A percentile compares a stretch with the other conserved stretches of the same genome.
Evolutionary conservation across 2,329 filamentous ascomycete genomes (phyloP).

Genomic region (Arthrobotrys musiformis): DNA sequence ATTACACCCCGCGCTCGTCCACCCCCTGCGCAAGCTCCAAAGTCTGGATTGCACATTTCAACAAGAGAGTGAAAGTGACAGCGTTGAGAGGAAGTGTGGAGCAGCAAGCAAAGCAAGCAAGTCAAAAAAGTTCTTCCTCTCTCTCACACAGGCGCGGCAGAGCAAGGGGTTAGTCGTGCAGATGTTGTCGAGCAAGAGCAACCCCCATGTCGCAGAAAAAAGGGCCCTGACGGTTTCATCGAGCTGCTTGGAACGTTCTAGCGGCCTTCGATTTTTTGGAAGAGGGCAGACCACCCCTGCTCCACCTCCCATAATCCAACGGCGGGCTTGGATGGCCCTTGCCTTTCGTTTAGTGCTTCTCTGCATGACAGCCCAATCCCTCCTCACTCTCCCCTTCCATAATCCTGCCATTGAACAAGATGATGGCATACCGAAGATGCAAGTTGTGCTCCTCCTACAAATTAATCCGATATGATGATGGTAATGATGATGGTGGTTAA

Average conservation of each 20-base stretch:
- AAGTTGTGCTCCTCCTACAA: conserved; percentile 21
- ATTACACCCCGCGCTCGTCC: background rate
- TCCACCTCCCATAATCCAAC: conserved; percentile 36
- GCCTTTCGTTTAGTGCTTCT: conserved; percentile 13
- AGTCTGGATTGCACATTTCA: conserved; percentile 36
- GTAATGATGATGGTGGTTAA: conserved; percentile 6
- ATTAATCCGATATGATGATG: conserved; percentile 24
- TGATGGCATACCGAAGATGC: conserved; percentile 8
- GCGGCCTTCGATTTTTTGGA: conserved; percentile 50
- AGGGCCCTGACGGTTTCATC: conserved; percentile 50
- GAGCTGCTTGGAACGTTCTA: conserved; percentile 55
- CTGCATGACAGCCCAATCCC: conserved; percentile 42
- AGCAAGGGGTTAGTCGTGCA: conserved; percentile 26
- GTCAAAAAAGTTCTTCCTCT: too few species aligned
- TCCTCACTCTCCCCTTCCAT: too few species aligned
- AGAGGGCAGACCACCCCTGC: conserved; percentile 41
- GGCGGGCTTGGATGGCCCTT: conserved; percentile 29
- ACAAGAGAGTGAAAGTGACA: background rate
- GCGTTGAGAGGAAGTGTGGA: background rate
- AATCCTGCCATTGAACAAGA: conserved; percentile 40
- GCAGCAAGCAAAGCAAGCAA: too few species aligned
- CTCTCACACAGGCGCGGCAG: conserved; percentile 43
- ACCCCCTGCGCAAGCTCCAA: conserved; percentile 28
- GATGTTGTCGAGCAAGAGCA: conserved; percentile 24
- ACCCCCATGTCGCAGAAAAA: conserved; percentile 40